Base-by-base conservation (phyloP, 148 eudicot species). In the Mesembryanthemum crystallinum region DNA sequence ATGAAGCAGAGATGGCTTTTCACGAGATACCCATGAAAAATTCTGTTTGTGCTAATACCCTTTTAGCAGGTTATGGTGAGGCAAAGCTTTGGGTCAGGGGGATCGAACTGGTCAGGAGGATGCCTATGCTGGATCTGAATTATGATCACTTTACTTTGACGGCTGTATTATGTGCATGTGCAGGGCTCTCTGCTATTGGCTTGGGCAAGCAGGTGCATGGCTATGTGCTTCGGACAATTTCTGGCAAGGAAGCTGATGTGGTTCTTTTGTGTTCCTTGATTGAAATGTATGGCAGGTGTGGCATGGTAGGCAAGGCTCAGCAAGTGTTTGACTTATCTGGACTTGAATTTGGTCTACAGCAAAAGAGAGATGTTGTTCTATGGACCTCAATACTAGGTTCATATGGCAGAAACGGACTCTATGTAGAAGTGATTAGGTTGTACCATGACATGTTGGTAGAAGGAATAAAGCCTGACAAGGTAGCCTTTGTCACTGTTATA, bases 371-470 rank as follows among this genome's bases (percentile, higher is more conserved):
- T 75, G 76, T 92, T 55, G 87, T 88, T 71, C 66, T 92, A 51
- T 92, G 97, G 92, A 92, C 91, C 43, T 92, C 94, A 37, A 88
- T 92, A 85, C 78, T 92, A 17, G 87, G 92, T 73, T 87, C 86
- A 2, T 86, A 86, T 29, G 92, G 92, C 67, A 87, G 86, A 82
- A 83, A 82, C 54, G 94, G 92, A 45, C 65, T 75, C 33, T 82
- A 79, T 54, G n/a, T 42, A 24, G 79, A 87, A 72, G 90, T 88
- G 55, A 82, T 87, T 64, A 35, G 15, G 30, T 67, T 89, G 72
- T 89, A 87, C 71, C 74, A 80, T 51, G 81, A 87, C 12, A 92
- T 89, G 91, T 74, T 90, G 52, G 71, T 27, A 45, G 86, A 82
- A 78, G 89, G 91, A 64, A 76, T 86, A 69, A 86, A 67, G 57